Evolutionary conservation across 768 basidiomycete genomes (phyloP).

Genomic region (Trametes sanguinea): DNA sequence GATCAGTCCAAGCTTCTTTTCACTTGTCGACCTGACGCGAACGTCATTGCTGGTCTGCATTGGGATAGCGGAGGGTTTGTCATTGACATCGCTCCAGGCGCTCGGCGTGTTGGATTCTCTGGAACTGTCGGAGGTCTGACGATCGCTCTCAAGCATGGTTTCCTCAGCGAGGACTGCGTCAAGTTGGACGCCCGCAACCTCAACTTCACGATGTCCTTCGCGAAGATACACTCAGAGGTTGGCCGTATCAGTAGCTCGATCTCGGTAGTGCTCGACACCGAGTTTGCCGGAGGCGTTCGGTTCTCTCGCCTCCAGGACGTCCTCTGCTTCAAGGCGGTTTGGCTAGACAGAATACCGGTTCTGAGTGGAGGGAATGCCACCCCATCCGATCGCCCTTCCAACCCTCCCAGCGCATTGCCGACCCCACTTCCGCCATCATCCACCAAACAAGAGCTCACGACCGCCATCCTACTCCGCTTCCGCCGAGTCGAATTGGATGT

Average conservation of each 20-base stretch:
- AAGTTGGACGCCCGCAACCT: constrained; percentile 82
- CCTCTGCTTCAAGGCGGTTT: constrained; percentile 93
- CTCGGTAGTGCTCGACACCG: constrained; percentile 82
- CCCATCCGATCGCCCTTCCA: constrained; percentile 26
- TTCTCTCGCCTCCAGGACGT: constrained; percentile 91
- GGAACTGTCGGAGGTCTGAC: constrained; percentile 82
- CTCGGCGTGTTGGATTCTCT: constrained; percentile 69
- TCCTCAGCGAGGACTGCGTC: constrained; percentile 80
- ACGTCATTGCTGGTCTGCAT: constrained; percentile 83
- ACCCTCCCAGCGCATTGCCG: constrained; percentile 22
- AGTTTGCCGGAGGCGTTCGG: constrained; percentile 74
- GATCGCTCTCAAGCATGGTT: constrained; percentile 80
- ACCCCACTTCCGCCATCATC: constrained; percentile 21
- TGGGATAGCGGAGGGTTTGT: constrained; percentile 97
- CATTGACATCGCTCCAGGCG: constrained; percentile 73
- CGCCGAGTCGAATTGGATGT: constrained; percentile 72
- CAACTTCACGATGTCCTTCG: constrained; percentile 71
- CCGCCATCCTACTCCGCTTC: constrained; percentile 66
- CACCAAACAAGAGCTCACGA: constrained; percentile 52
- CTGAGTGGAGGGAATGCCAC: constrained; percentile 50
- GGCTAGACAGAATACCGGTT: constrained; percentile 85
- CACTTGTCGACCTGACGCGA: constrained; percentile 88
- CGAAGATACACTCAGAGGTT: constrained; percentile 46
- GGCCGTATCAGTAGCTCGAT: constrained; percentile 51
- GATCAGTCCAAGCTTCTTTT: constrained; percentile 86